phyloP scores from a whole-genome alignment of 2,329 filamentous ascomycete species.

The Xylariaceae sp. region DNA sequence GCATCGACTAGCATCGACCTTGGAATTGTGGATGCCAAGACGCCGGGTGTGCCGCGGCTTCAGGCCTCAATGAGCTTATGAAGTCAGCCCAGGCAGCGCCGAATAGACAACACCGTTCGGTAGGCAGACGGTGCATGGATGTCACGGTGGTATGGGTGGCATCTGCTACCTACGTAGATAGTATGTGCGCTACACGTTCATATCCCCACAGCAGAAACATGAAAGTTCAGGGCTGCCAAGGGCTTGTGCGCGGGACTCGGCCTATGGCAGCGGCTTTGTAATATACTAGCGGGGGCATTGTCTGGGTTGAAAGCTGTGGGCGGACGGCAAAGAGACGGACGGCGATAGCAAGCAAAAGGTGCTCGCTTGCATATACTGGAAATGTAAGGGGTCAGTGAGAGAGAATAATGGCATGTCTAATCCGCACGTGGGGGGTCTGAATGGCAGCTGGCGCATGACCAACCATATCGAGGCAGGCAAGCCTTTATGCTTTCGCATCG shows the following conservation, averaged over 20 bases:
- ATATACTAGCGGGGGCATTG: not conserved
- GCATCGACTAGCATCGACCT: conserved; percentile 18
- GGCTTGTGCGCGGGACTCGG: not conserved
- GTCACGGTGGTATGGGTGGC: not conserved
- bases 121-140: not conserved
- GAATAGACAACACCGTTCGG: not conserved
- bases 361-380: not conserved
- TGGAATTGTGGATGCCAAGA: conserved; percentile 15
- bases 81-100: not conserved
- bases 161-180: not conserved
- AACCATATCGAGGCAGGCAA: not conserved
- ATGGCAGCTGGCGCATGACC: not conserved
- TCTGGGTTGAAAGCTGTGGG: not conserved
- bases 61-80: conserved; percentile 6
- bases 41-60: conserved; percentile 12
- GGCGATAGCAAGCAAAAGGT: not conserved
- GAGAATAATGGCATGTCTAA: not conserved
- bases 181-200: not conserved
- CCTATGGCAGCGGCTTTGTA: not conserved
- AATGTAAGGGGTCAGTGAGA: not conserved
- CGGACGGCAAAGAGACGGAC: not conserved
- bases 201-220: not conserved
- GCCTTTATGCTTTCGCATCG: not conserved
- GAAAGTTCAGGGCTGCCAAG: not conserved
- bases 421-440: not conserved